Evolutionary conservation across 352 stramenopile genomes (phyloP).

Genomic region (Aphanomyces invadans): DNA sequence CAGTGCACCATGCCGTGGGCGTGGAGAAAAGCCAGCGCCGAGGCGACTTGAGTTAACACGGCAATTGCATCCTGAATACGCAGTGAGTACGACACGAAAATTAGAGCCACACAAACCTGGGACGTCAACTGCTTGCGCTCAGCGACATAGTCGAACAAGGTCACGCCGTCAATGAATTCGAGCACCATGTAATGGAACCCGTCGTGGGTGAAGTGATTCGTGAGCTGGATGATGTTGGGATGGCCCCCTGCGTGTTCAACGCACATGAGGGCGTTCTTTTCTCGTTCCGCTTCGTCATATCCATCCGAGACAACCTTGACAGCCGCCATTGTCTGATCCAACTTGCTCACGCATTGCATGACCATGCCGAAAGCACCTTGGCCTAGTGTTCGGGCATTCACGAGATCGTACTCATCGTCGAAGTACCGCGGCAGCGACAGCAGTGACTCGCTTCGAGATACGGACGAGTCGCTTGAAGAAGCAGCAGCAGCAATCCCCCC

Average conservation of each 20-base stretch:
- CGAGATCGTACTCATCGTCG: constrained; percentile 23
- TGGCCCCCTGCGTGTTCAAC: constrained; percentile 57
- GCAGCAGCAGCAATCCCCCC: background rate
- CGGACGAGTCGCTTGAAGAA: background rate
- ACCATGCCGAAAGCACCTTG: constrained; percentile 74
- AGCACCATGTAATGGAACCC: constrained; percentile 80
- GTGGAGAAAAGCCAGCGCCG: constrained; percentile 64
- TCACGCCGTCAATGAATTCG: constrained; percentile 61
- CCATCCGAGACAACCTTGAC: constrained; percentile 56
- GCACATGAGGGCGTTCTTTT: constrained; percentile 44
- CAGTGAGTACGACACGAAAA: background rate
- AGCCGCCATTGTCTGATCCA: constrained; percentile 45
- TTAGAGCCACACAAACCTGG: background rate
- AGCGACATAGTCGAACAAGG: constrained; percentile 61
- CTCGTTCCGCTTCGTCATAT: constrained; percentile 47
- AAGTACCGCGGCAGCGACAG: background rate
- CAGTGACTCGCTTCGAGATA: background rate
- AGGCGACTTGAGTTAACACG: constrained; percentile 52
- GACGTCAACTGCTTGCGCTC: constrained; percentile 41
- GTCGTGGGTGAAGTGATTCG: constrained; percentile 59
- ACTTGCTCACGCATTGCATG: constrained; percentile 69
- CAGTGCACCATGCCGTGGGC: constrained; percentile 59
- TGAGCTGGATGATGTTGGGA: constrained; percentile 48
- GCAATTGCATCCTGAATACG: constrained; percentile 33
- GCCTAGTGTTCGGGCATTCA: constrained; percentile 31